phyloP scores from a whole-genome alignment of 2,329 filamentous ascomycete species.

The Hymenoscyphus fraxineus region DNA sequence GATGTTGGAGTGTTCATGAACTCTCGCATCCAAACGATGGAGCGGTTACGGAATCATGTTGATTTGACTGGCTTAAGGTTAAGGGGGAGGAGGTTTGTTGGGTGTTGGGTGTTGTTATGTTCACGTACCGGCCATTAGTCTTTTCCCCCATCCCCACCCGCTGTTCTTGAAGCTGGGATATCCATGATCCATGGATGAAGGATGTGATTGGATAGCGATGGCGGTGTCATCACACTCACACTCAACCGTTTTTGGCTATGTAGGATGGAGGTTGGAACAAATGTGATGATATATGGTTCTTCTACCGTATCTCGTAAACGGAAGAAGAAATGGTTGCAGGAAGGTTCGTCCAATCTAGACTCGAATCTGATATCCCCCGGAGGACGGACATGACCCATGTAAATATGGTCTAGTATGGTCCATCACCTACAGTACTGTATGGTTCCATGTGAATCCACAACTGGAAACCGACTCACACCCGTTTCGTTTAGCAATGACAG shows the following conservation, averaged over 20 bases:
- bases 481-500: no score
- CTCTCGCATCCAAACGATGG: neutral
- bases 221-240: neutral
- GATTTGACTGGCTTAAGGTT: neutral
- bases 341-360: neutral
- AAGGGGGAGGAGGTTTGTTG: neutral
- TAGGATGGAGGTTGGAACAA: neutral
- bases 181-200: neutral
- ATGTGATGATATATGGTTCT: neutral
- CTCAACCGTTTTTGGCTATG: slow-evolving; percentile 1
- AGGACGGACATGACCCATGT: no score
- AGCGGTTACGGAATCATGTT: neutral
- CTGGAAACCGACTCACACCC: no score
- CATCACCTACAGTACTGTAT: no score
- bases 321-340: neutral
- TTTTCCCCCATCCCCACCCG: neutral
- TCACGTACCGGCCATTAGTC: neutral
- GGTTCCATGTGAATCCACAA: no score
- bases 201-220: neutral
- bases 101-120: neutral
- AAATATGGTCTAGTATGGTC: no score
- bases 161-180: neutral
- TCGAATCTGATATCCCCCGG: no score
- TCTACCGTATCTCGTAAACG: neutral
- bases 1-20: neutral